These are phyloP conservation scores for Phytophthora gonapodyides DNA, from an alignment of 352 stramenopile genomes.

Conservation along the genomic window DNA sequence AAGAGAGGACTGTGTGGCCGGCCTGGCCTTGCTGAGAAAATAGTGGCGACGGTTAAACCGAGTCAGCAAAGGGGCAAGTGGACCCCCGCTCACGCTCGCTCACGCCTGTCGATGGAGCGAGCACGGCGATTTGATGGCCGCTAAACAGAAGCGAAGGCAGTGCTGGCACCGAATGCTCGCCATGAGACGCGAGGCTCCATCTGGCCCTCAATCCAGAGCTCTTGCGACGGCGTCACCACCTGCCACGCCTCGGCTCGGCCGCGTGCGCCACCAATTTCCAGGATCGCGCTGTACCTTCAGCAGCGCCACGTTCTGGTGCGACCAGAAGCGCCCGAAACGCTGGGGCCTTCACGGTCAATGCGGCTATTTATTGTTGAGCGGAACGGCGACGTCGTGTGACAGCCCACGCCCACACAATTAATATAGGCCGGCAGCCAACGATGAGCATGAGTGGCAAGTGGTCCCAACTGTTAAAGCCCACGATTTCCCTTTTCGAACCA, in stretches of 20 bases:
- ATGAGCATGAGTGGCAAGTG: too few species aligned
- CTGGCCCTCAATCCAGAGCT: conserved; percentile 7
- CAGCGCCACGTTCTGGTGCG: conserved; percentile 9
- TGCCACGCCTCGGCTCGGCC: conserved; percentile 1
- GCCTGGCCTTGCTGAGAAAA: too few species aligned
- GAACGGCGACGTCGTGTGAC: conserved; percentile 6
- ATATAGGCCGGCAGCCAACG: too few species aligned
- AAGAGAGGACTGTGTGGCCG: too few species aligned
- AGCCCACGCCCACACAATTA: neutral
- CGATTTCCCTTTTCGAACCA: conserved; percentile 11
- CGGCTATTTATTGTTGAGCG: too few species aligned
- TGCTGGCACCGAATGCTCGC: neutral
- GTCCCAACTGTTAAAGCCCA: neutral
- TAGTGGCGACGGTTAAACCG: too few species aligned
- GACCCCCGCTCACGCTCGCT: too few species aligned
- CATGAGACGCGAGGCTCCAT: conserved; percentile 19
- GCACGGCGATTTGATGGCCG: too few species aligned
- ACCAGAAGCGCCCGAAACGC: conserved; percentile 18
- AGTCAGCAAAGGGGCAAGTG: too few species aligned
- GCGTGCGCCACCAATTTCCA: neutral
- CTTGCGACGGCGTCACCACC: conserved; percentile 1
- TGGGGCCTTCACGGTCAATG: too few species aligned
- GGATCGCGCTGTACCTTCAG: neutral
- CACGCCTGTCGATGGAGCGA: too few species aligned
- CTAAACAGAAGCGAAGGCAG: too few species aligned